A percentile compares a stretch with the other conserved stretches of the same genome.
These are phyloP conservation scores for Leccinellum rugosiceps DNA, from an alignment of 768 basidiomycete species.

Conservation along the genomic window DNA sequence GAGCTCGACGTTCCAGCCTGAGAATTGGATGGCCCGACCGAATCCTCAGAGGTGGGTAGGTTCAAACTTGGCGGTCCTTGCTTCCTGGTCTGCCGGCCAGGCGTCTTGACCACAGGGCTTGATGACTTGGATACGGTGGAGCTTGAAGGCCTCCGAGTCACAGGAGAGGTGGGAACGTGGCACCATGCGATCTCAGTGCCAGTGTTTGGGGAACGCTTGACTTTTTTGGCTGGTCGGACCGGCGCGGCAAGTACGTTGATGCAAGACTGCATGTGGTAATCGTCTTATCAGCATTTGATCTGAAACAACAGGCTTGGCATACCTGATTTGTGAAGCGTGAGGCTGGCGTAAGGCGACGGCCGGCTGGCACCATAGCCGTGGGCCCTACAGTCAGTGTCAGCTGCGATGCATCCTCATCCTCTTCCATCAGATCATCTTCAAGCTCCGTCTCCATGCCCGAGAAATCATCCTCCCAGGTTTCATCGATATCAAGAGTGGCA, in stretches of 20 bases:
- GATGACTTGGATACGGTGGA: not conserved
- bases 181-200: not conserved
- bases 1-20: not conserved
- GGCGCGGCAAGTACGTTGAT: not conserved
- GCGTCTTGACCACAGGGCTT: not conserved
- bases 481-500: no score
- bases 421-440: not conserved
- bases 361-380: not conserved
- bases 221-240: not conserved
- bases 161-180: not conserved
- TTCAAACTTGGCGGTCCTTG: no score
- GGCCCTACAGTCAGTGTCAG: not conserved
- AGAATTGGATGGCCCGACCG: not conserved
- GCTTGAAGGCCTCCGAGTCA: not conserved
- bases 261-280: not conserved
- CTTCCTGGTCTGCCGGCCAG: no score
- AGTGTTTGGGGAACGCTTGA: not conserved
- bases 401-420: not conserved
- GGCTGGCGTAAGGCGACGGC: not conserved
- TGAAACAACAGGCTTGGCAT: no score
- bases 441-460: no score
- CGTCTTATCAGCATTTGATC: no score
- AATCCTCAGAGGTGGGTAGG: not conserved
- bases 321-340: not conserved
- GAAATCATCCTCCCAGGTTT: no score